Evolutionary conservation across 306 rosid genomes (phyloP), one percentile per base, ranked within the genome.

Genomic region (Prinsepia uniflora): DNA sequence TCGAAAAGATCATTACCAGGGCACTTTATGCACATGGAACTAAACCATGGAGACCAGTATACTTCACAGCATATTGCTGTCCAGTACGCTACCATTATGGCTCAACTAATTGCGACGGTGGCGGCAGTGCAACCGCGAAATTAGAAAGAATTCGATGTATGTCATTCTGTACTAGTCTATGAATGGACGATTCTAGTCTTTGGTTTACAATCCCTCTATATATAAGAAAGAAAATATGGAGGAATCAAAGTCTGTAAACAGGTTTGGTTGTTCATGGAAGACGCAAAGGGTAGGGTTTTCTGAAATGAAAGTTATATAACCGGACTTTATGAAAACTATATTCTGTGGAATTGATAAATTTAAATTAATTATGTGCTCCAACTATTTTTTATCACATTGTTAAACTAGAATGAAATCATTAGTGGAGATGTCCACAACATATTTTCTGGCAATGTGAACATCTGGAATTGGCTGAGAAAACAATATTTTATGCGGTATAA

Each of bases 1-100:
- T 78, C 92, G 2, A 94, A 91, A 76, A 87, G 91, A 45, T 86
- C 97, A 73, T 76, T 90, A 61, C 97, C 92, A 0, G 99, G 96
- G n/a, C 99, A 92, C 10, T 91, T 91, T 81, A 67, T 86, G 85
- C 91, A 85, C 7, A 72, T 84, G 6, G 97, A 91, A 62, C 91
- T 95, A 76, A 75, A 63, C 47, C 97, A 87, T 42, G 60, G 77
- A 15, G 97, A 91, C 82, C 79, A 39, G 72, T 94, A 86, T 62
- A 82, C 91, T 39, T 63, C 84, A 40, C 97, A 91, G 65, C 99
- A 94, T 74, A 89, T 96, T 3, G 97, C 95, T 4, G 87, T 94
- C 74, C 99, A 91, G 68, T 91, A 91, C 71, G 96, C 95, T 65
- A 81, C 84, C 39, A 87, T 88, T 0, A 78, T 94, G 79, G 90